Evolutionary conservation across 768 basidiomycete genomes (phyloP).

Genomic region (Melanogaster broomeanus): DNA sequence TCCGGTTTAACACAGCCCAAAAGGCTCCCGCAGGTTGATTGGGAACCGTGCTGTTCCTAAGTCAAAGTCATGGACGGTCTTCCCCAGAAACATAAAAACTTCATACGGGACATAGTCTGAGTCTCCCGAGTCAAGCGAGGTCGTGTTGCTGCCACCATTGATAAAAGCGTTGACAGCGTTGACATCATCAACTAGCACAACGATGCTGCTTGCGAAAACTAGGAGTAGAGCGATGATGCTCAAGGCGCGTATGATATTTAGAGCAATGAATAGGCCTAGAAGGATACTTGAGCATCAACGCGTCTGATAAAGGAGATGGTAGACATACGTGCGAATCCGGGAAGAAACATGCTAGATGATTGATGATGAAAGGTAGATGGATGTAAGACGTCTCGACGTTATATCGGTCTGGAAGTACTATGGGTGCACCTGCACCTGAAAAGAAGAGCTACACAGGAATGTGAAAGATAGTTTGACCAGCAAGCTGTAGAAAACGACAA

Average conservation of each 20-base stretch:
- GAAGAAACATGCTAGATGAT: constrained; percentile 20
- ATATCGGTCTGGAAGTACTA: neutral
- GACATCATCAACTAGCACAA: constrained; percentile 75
- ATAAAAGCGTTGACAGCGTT: constrained; percentile 70
- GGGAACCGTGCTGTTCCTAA: constrained; percentile 80
- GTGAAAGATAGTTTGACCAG: constrained; percentile 19
- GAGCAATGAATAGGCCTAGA: constrained; percentile 62
- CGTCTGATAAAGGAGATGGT: neutral
- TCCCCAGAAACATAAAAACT: neutral
- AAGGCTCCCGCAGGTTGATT: constrained; percentile 92
- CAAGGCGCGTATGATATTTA: constrained; percentile 75
- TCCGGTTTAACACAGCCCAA: constrained; percentile 84
- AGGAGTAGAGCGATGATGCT: constrained; percentile 80
- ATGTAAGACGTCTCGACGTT: neutral
- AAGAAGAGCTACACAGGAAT: constrained; percentile 5
- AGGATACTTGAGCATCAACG: neutral
- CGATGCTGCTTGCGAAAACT: constrained; percentile 75
- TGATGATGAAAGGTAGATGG: neutral
- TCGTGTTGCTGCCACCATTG: constrained; percentile 37
- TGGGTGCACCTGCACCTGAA: constrained; percentile 24
- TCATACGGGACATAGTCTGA: constrained; percentile 84
- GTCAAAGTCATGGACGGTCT: neutral
- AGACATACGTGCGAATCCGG: constrained; percentile 30
- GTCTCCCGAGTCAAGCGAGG: constrained; percentile 46
- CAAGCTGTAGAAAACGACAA: constrained; percentile 14